These are phyloP conservation scores for Pythium biforme DNA, from an alignment of 352 stramenopile species.

Conservation along the genomic window DNA sequence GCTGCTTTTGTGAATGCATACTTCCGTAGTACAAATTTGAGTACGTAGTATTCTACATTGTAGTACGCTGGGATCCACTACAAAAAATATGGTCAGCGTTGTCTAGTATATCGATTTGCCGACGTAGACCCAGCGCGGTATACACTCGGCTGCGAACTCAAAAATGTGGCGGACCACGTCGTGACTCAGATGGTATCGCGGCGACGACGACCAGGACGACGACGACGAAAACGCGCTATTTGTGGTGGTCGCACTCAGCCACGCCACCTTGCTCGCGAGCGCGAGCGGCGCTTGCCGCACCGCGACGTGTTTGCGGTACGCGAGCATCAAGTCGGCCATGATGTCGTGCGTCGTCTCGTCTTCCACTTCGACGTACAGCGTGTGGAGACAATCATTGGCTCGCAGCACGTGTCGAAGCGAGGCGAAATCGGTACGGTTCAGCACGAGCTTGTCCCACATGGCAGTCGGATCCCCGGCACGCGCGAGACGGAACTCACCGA, in stretches of 20 bases:
- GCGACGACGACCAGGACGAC: not conserved
- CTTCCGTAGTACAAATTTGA: too few species aligned
- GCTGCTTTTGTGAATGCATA: not conserved
- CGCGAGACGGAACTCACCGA: conserved; percentile 10
- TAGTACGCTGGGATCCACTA: too few species aligned
- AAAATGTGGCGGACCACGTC: conserved; percentile 15
- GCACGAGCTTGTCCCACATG: conserved; percentile 3
- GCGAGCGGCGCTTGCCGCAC: conserved; percentile 2
- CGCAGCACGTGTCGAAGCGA: not conserved
- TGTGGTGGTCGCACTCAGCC: conserved; percentile 1
- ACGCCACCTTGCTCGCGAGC: conserved; percentile 7
- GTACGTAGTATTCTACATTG: too few species aligned
- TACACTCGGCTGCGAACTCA: conserved; percentile 12
- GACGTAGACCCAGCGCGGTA: conserved; percentile 15
- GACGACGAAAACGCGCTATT: not conserved
- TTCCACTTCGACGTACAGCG: conserved; percentile 13
- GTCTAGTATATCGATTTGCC: not conserved
- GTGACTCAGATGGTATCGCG: not conserved
- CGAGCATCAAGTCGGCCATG: not conserved
- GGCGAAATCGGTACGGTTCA: not conserved
- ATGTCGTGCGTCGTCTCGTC: conserved; percentile 1
- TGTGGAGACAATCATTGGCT: conserved; percentile 11
- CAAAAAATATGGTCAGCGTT: too few species aligned
- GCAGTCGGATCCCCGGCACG: not conserved
- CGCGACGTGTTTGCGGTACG: not conserved